These are phyloP conservation scores for Byssochlamys sp. DNA, from an alignment of 2,329 filamentous ascomycete genomes.

Conservation along the genomic window DNA sequence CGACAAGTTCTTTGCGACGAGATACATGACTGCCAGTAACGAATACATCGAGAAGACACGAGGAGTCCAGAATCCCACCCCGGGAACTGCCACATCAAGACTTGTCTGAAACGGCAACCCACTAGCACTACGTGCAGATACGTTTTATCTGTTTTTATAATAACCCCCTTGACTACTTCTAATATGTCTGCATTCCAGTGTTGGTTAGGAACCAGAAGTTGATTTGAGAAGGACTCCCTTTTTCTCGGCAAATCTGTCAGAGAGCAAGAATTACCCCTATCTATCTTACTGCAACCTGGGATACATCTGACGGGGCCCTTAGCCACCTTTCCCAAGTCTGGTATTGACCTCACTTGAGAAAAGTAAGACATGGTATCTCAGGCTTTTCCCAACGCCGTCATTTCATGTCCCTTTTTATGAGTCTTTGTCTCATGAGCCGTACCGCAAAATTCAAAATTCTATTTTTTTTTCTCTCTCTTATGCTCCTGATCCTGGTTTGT, in stretches of 20 bases:
- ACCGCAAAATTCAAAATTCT: not conserved
- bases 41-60: slow-evolving; percentile 30
- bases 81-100: slow-evolving; percentile 25
- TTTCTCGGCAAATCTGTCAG: too few relatives aligned
- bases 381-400: not conserved
- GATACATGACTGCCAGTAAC: slow-evolving; percentile 34
- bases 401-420: not conserved
- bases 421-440: not conserved
- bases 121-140: not conserved
- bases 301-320: not conserved
- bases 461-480: not conserved
- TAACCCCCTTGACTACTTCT: not conserved
- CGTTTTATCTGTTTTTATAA: not conserved
- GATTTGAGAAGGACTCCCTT: not conserved
- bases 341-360: not conserved
- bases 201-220: not conserved
- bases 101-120: slow-evolving; percentile 11
- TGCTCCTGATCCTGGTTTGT: not conserved
- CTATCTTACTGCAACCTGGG: not conserved
- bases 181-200: not conserved
- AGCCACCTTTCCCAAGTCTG: not conserved
- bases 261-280: too few relatives aligned
- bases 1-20: slow-evolving; percentile 58
- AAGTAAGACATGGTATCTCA: not conserved
- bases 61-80: slow-evolving; percentile 18